Percentiles rank a stretch among this genome's conserved stretches.
These are phyloP conservation scores for Spathaspora sp. DNA, from an alignment of 1,139 yeast genomes.

Conservation along the genomic window DNA sequence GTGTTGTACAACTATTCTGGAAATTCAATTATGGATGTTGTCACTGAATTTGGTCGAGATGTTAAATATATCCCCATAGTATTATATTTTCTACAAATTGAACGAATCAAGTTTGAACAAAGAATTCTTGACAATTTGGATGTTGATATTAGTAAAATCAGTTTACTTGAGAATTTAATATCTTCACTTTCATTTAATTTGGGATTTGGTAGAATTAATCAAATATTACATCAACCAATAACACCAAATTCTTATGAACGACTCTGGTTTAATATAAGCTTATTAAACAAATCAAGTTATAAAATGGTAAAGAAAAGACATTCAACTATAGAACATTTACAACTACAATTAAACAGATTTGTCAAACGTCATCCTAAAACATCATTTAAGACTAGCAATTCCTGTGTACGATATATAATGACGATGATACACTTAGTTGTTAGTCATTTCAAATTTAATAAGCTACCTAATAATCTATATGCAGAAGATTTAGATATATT, in stretches of 20 bases:
- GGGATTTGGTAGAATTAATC: constrained; percentile 9
- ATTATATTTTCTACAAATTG: neutral
- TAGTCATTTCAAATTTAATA: neutral
- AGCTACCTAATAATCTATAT: neutral
- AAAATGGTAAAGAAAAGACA: constrained; percentile 5
- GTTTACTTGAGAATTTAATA: constrained; percentile 1
- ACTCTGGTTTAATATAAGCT: constrained; percentile 22
- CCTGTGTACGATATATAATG: neutral
- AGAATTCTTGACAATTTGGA: neutral
- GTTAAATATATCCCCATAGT: neutral
- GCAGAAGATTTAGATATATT: constrained; percentile 30
- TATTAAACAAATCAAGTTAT: constrained; percentile 9
- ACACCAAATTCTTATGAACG: constrained; percentile 16
- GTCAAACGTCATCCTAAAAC: neutral
- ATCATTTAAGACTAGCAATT: neutral
- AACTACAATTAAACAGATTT: neutral
- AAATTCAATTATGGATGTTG: neutral
- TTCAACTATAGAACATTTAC: constrained; percentile 1
- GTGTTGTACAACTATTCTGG: neutral
- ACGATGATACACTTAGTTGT: neutral
- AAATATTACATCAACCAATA: constrained; percentile 14
- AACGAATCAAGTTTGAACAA: neutral
- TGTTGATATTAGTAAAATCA: constrained; percentile 3
- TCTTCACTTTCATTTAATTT: neutral
- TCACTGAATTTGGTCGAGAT: constrained; percentile 1